phyloP scores from a whole-genome alignment of 805 yeast species.

The Lachancea meyersii region DNA sequence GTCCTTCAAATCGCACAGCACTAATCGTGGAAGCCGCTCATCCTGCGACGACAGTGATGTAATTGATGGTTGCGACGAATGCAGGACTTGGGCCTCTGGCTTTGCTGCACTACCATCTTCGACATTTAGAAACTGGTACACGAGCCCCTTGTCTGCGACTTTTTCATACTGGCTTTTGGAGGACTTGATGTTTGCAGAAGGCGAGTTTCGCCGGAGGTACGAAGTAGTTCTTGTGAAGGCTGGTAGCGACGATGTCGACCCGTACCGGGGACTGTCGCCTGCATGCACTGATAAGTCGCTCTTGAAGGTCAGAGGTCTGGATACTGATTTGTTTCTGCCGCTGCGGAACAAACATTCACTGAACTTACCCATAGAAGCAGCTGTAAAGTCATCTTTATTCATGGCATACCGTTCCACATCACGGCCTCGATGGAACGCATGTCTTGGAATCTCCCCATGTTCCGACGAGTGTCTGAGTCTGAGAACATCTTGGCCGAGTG shows the following conservation, averaged over 20 bases:
- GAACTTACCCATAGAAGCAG: constrained; percentile 28
- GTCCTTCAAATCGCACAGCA: constrained; percentile 5
- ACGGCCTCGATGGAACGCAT: constrained; percentile 4
- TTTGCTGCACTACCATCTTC: constrained; percentile 4
- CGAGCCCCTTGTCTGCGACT: constrained; percentile 7
- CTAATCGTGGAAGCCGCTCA: constrained; percentile 3
- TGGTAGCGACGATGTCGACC: constrained; percentile 8
- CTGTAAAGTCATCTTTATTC: constrained; percentile 18
- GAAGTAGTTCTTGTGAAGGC: constrained; percentile 11
- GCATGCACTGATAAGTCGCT: constrained; percentile 9
- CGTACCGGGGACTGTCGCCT: constrained; percentile 9
- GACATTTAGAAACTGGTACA: constrained; percentile 8
- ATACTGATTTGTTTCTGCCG: neutral
- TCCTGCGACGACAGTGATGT: constrained; percentile 1
- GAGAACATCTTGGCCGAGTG: neutral
- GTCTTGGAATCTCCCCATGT: constrained; percentile 11
- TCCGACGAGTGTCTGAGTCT: constrained; percentile 8
- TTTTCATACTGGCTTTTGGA: neutral
- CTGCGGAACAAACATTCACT: constrained; percentile 23
- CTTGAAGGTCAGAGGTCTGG: neutral
- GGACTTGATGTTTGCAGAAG: neutral
- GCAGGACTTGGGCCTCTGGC: neutral
- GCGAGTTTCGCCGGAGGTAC: neutral
- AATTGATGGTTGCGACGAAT: neutral
- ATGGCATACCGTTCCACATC: constrained; percentile 1